Evolutionary conservation across 495 filamentous ascomycete genomes (phyloP).

Genomic region (Podospora sp.): DNA sequence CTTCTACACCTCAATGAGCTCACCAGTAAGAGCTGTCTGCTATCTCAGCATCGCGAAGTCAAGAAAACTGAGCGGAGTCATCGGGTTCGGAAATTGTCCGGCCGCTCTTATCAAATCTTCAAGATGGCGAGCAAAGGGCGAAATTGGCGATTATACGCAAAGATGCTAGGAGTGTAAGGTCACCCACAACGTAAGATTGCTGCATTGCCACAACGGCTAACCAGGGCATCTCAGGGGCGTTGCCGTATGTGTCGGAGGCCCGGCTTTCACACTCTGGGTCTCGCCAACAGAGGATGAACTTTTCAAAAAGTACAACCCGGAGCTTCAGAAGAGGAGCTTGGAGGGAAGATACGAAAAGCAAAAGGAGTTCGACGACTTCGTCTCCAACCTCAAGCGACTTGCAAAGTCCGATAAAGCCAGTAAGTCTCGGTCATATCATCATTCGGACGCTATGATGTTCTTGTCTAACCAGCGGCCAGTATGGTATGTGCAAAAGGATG

Average conservation of each 20-base stretch:
- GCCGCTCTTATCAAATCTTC: background rate
- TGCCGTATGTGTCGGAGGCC: conserved; percentile 76
- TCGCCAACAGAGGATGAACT: conserved; percentile 89
- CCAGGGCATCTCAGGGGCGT: conserved; percentile 55
- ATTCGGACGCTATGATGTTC: background rate
- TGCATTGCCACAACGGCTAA: background rate
- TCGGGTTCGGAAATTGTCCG: background rate
- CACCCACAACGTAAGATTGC: background rate
- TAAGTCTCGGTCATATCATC: conserved; percentile 25
- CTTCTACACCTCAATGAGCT: conserved; percentile 7
- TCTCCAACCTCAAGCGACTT: conserved; percentile 79
- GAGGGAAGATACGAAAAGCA: conserved; percentile 71
- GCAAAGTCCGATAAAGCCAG: conserved; percentile 87
- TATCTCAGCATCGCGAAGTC: background rate
- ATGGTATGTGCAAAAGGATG: conserved; percentile 70
- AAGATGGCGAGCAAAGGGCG: conserved; percentile 37
- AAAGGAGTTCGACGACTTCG: conserved; percentile 87
- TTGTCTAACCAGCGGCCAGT: conserved; percentile 43
- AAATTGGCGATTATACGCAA: conserved; percentile 45
- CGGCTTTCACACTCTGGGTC: conserved; percentile 77
- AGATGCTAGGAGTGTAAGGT: conserved; percentile 37
- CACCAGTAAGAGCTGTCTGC: background rate
- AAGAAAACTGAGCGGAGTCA: background rate
- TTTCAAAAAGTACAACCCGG: conserved; percentile 89
- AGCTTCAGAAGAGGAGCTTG: conserved; percentile 80